Conservation (phyloP, 2,329 filamentous ascomycete genomes). For the Cladosporium colombiae region DNA sequence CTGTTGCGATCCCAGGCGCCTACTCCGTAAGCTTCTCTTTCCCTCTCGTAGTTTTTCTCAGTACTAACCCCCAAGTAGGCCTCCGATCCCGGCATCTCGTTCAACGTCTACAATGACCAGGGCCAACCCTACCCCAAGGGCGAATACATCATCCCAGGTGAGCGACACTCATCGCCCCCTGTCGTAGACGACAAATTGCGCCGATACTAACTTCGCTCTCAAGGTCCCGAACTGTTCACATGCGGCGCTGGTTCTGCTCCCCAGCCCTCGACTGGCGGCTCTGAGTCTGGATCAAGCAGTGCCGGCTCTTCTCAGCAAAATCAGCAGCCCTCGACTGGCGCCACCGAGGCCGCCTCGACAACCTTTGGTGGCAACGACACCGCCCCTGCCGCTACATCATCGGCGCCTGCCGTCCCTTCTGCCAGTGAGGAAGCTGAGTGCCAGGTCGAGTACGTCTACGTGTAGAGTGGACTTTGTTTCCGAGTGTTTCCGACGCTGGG, state of each 20-base stretch:
- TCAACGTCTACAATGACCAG: conserved; percentile 25
- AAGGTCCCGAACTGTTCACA: not conserved
- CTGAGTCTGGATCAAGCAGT: not conserved
- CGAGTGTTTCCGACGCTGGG: not conserved
- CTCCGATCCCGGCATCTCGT: conserved; percentile 23
- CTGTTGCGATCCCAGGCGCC: not conserved
- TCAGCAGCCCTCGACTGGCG: not conserved
- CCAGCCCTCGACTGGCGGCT: not conserved
- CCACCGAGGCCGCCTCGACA: not conserved
- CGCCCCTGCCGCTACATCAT: not conserved
- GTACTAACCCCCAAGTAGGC: not conserved
- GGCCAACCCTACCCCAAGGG: conserved; percentile 2
- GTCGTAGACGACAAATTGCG: not conserved
- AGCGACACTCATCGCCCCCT: not conserved
- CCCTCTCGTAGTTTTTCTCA: not conserved
- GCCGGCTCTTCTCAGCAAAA: not conserved
- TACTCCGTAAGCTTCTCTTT: not conserved
- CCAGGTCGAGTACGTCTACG: not conserved
- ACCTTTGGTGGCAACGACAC: not conserved
- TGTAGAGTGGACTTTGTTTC: not conserved
- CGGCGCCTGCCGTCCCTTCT: not conserved
- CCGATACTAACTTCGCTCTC: not conserved
- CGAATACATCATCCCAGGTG: conserved; percentile 1
- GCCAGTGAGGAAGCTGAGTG: not conserved
- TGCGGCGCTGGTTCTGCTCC: not conserved